Conservation (phyloP, 2,329 filamentous ascomycete species). For the Alternaria sp. region DNA sequence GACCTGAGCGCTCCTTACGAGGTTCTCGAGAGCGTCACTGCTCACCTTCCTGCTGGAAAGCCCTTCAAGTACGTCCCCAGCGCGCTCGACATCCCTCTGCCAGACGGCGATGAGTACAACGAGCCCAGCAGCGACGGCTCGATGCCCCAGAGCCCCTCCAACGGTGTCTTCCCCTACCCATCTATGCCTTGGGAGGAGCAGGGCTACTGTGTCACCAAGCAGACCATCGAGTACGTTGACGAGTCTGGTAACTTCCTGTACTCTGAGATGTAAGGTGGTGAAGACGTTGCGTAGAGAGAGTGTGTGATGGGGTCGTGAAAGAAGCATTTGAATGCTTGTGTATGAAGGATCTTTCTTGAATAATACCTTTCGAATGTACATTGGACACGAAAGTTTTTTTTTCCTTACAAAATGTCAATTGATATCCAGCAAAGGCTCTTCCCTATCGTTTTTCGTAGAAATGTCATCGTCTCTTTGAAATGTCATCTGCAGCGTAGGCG, state of each 20-base stretch:
- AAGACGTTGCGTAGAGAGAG: background rate
- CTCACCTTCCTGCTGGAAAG: conserved; percentile 40
- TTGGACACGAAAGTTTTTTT: conserved; percentile 16
- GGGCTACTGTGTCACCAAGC: conserved; percentile 42
- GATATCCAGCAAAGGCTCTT: conserved; percentile 14
- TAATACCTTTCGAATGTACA: conserved; percentile 20
- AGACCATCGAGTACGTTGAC: conserved; percentile 48
- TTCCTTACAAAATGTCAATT: conserved; percentile 17
- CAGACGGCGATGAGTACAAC: conserved; percentile 24
- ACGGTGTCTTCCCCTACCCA: conserved; percentile 26
- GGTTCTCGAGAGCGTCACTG: conserved; percentile 36
- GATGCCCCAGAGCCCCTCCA: conserved; percentile 11
- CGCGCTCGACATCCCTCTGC: conserved; percentile 28
- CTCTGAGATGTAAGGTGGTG: conserved; percentile 24
- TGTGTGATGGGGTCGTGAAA: background rate
- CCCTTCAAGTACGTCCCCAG: conserved; percentile 38
- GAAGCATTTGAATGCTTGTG: conserved; percentile 4
- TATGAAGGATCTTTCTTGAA: conserved; percentile 10
- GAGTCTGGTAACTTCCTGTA: conserved; percentile 44
- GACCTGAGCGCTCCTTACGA: conserved; percentile 38
- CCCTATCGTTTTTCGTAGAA: background rate
- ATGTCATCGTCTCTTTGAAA: conserved; percentile 6
- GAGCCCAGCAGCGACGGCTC: conserved; percentile 13
- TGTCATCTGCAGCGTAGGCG: background rate
- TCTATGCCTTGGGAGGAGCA: conserved; percentile 35